Base-by-base conservation (phyloP, 768 basidiomycete genomes). In the Boletus coccyginus region DNA sequence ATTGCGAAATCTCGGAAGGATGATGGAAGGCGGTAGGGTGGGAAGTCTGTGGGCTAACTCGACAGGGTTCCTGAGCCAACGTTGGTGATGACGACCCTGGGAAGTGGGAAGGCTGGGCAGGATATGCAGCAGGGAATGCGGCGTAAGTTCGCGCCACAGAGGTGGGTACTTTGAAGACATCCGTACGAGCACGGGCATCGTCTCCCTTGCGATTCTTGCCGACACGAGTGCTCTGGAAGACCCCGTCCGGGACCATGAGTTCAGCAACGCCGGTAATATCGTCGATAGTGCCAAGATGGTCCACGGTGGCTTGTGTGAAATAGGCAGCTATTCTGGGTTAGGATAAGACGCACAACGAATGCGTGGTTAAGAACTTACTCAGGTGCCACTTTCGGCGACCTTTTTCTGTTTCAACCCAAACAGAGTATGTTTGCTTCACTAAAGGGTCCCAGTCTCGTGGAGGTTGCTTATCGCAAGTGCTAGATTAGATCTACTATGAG, bases 401-500 rank as follows among this genome's bases (percentile, higher is more conserved):
- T 61, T 79, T 81, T 35, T 79, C 79, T 6, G 84, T 83, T 53
- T 82, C 77, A 33, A 87, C 82, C 84, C 84, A 89, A 39, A 88
- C 90, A 0, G 89, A 91, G 67, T 91, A 92, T 0, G 90, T 92
- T 69, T 91, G 90, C 69, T 92, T 92, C 52, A 92, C 85, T 42
- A 90, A 77, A 10, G 80, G 82, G 62, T 88, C 83, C 84, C 84
- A 85, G 55, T 81, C 81, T 49, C 80, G 75, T 1, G 81, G 80
- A 16, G 84, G 81, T 53, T 78, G 78, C 60, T 76, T 81, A 57
- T 82, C 78, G 38, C 75, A 69, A 12, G 66, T 46, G 39, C 76
- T 79, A 49, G 36, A 62, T 58, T 19, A 17, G 44, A 43, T 55
- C 7, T 27, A 50, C 19, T 32, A 46, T 65, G 38, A 64, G 57